These are phyloP conservation scores for Aspergillus japonicus DNA, from an alignment of 2,329 filamentous ascomycete species.

Conservation along the genomic window DNA sequence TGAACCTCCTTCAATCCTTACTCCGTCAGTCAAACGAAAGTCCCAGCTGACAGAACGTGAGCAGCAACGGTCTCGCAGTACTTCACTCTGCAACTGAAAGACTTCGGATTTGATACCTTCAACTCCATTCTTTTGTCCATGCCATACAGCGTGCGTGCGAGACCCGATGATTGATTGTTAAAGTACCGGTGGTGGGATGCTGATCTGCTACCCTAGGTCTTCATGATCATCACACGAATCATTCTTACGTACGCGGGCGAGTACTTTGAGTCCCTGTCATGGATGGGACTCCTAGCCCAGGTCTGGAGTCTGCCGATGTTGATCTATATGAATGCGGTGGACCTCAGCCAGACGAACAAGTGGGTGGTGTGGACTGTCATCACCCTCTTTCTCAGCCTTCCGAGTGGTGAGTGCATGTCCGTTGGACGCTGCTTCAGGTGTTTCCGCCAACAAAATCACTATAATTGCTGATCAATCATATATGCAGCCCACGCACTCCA, in stretches of 20 bases:
- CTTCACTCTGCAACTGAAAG: slow-evolving; percentile 40
- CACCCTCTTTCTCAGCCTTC: slow-evolving; percentile 53
- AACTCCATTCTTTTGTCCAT: slow-evolving; percentile 60
- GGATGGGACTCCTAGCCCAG: slow-evolving; percentile 53
- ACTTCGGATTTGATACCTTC: slow-evolving; percentile 57
- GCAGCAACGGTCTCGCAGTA: slow-evolving; percentile 26
- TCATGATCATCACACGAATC: slow-evolving; percentile 16
- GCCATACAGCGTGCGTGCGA: slow-evolving; percentile 42
- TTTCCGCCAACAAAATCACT: background rate
- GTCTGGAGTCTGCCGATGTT: slow-evolving; percentile 55
- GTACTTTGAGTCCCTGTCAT: slow-evolving; percentile 48
- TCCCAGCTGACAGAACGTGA: background rate
- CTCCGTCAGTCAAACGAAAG: background rate
- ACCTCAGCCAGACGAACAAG: slow-evolving; percentile 44
- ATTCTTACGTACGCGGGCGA: slow-evolving; percentile 33
- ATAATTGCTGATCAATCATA: background rate
- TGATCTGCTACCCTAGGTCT: slow-evolving; percentile 7
- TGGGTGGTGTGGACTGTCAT: slow-evolving; percentile 55
- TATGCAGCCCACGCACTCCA: slow-evolving; percentile 53
- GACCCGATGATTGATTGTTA: slow-evolving; percentile 16
- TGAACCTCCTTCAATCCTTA: background rate
- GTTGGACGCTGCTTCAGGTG: background rate
- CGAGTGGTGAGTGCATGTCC: slow-evolving; percentile 39
- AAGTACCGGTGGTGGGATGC: slow-evolving; percentile 18
- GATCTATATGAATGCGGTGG: slow-evolving; percentile 51